A percentile compares a stretch with the other conserved stretches of the same genome.
These are phyloP conservation scores for Arachnopeziza araneosa DNA, from an alignment of 2,329 filamentous ascomycete species.

Conservation along the genomic window DNA sequence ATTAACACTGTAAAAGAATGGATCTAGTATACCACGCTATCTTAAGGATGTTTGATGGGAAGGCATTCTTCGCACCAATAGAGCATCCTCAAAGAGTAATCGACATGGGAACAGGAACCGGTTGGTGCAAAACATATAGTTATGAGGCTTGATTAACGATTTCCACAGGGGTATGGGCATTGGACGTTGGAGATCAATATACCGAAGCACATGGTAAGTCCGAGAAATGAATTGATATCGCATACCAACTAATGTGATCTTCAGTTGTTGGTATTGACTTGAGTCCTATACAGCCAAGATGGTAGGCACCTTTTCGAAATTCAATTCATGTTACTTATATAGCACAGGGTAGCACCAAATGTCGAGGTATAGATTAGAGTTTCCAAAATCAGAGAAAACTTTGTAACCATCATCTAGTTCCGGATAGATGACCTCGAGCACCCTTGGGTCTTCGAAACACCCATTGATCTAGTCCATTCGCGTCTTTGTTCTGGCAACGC, in stretches of 20 bases:
- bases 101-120: constrained; percentile 36
- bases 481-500: constrained; percentile 14
- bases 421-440: constrained; percentile 49
- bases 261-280: constrained; percentile 26
- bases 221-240: neutral
- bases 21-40: constrained; percentile 33
- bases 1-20: constrained; percentile 5
- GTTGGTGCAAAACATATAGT: constrained; percentile 7
- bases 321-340: neutral
- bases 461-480: constrained; percentile 15
- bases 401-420: constrained; percentile 18
- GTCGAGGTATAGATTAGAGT: constrained; percentile 23
- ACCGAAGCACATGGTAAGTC: constrained; percentile 12
- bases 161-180: constrained; percentile 25
- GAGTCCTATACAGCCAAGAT: constrained; percentile 25
- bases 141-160: neutral
- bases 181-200: constrained; percentile 19
- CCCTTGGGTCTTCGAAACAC: constrained; percentile 34
- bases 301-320: constrained; percentile 3
- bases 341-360: constrained; percentile 19
- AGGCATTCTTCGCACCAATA: constrained; percentile 37
- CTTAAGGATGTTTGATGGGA: constrained; percentile 32
- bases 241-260: constrained; percentile 10
- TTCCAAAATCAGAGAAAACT: neutral
- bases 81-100: constrained; percentile 33